Evolutionary conservation across 371 early-diverging fungal species (phyloP).

Genomic region (Capillidium rhysosporum): DNA sequence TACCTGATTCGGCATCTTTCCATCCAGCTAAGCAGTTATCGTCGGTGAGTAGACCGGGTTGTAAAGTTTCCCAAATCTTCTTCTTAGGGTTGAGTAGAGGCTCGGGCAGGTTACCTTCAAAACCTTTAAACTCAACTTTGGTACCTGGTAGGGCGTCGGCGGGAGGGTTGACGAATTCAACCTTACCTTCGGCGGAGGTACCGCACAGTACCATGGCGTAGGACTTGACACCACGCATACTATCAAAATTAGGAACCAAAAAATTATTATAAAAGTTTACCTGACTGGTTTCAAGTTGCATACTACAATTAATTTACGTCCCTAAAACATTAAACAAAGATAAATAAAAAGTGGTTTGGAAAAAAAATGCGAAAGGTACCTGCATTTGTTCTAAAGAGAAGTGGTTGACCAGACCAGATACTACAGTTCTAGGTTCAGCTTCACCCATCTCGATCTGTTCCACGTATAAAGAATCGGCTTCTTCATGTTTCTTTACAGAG

Average conservation of each 20-base stretch:
- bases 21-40: constrained; percentile 58
- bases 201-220: constrained; percentile 90
- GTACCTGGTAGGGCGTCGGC: constrained; percentile 75
- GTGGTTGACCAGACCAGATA: constrained; percentile 83
- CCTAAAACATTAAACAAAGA: constrained; percentile 6
- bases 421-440: constrained; percentile 65
- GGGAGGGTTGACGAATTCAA: constrained; percentile 82
- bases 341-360: not conserved
- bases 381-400: constrained; percentile 75
- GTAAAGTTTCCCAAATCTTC: constrained; percentile 91
- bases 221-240: constrained; percentile 90
- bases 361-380: constrained; percentile 16
- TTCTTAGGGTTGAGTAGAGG: constrained; percentile 87
- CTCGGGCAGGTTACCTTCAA: constrained; percentile 61
- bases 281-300: constrained; percentile 86
- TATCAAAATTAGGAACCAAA: constrained; percentile 9
- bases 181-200: constrained; percentile 62
- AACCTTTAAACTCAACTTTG: constrained; percentile 72
- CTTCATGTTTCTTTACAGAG: constrained; percentile 68
- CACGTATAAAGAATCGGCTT: constrained; percentile 84
- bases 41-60: constrained; percentile 76
- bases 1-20: constrained; percentile 35
- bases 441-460: constrained; percentile 89
- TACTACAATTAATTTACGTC: constrained; percentile 36
- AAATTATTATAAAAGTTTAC: constrained; percentile 7